Conservation (phyloP, 345 rosid genomes). For the Erucastrum elatum region DNA sequence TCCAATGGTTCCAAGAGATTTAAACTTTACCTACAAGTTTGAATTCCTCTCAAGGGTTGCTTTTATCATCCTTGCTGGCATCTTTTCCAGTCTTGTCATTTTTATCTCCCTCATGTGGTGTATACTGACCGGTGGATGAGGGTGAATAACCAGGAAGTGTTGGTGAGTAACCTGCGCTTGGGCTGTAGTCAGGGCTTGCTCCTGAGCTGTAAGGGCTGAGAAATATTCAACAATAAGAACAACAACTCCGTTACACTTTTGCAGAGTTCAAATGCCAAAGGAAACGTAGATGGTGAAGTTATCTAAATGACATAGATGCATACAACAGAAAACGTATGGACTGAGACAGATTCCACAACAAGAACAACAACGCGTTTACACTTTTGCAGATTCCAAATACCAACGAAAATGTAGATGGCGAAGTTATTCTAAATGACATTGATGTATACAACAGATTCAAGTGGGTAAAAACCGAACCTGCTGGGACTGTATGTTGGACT, state of each 20-base stretch:
- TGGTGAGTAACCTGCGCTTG: conserved; percentile 89
- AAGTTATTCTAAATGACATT: neutral
- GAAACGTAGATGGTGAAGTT: neutral
- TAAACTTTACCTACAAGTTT: neutral
- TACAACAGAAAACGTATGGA: conserved; percentile 44
- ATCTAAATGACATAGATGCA: no score
- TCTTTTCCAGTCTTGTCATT: conserved; percentile 32
- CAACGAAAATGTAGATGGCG: neutral
- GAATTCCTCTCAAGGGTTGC: conserved; percentile 25
- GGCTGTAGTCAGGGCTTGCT: conserved; percentile 76
- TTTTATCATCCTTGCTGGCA: conserved; percentile 34
- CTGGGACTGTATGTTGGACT: conserved; percentile 94
- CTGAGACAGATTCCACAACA: conserved; percentile 36
- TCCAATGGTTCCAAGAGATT: neutral
- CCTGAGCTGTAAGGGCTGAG: conserved; percentile 77
- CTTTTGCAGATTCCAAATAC: neutral
- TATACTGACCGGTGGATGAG: conserved; percentile 74
- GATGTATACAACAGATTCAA: neutral
- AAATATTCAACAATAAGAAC: neutral
- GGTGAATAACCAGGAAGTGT: conserved; percentile 87
- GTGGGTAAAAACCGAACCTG: conserved; percentile 50
- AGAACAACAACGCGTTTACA: conserved; percentile 1
- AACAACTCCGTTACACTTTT: neutral
- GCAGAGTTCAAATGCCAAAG: neutral
- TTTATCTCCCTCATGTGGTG: conserved; percentile 65